Evolutionary conservation across 1,139 yeast species (phyloP).

Genomic region (Hansenula lynferdii): DNA sequence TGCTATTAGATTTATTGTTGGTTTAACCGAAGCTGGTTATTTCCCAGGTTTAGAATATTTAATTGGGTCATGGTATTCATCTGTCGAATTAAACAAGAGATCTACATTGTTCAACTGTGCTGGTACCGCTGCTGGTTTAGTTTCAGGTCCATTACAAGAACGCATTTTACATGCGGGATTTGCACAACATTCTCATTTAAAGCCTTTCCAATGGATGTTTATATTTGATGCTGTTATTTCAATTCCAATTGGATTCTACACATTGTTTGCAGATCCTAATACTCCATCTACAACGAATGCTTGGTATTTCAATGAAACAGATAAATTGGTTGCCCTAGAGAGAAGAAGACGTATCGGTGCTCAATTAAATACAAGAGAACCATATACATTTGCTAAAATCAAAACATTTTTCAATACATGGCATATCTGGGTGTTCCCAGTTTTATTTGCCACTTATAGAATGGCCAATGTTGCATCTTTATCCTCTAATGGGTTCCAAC

Average conservation of each 20-base stretch:
- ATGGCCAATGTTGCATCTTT: slow-evolving; percentile 30
- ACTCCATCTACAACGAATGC: slow-evolving; percentile 35
- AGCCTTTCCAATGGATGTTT: slow-evolving; percentile 46
- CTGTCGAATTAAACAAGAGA: slow-evolving; percentile 40
- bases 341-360: slow-evolving; percentile 28
- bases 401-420: too few relatives aligned
- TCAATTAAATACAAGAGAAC: too few relatives aligned
- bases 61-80: slow-evolving; percentile 41
- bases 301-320: slow-evolving; percentile 30
- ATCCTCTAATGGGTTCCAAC: background rate
- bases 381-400: slow-evolving; percentile 31
- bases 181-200: slow-evolving; percentile 21
- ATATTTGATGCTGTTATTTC: too few relatives aligned
- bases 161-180: slow-evolving; percentile 27
- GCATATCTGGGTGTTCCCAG: too few relatives aligned
- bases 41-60: slow-evolving; percentile 24
- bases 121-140: slow-evolving; percentile 38
- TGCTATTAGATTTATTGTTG: slow-evolving; percentile 49
- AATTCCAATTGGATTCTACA: too few relatives aligned
- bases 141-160: too few relatives aligned
- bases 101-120: slow-evolving; percentile 41
- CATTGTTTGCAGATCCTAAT: slow-evolving; percentile 26
- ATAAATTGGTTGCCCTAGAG: slow-evolving; percentile 29
- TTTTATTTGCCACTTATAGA: slow-evolving; percentile 42
- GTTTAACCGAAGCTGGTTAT: slow-evolving; percentile 37